Base-by-base conservation (phyloP, 2,329 filamentous ascomycete genomes). In the Emydomyces testavorans region DNA sequence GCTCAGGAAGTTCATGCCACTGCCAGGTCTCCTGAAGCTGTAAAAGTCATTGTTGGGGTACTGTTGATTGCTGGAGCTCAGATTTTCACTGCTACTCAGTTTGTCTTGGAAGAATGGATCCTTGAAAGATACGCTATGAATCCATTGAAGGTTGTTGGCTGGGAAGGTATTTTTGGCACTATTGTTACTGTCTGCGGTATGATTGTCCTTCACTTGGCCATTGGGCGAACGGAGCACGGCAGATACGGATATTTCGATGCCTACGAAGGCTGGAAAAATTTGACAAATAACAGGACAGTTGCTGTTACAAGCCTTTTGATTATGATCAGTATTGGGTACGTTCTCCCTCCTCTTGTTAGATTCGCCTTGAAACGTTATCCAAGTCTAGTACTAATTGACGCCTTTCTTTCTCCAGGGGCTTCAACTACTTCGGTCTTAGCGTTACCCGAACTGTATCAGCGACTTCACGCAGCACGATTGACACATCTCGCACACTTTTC, bases 371-470 rank as follows among this genome's bases (percentile, higher is more conserved):
- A 16, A 46, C 13, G n/a, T 31, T 21, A 4, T n/a, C 6, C 4
- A 26, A 23, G 23, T 23, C 39, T 26, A 13, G 32, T 21, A n/a
- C 32, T 40, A 41, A 41, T 43, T 23, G 39, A 29, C 15, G 23
- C 23, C 15, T 32, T 38, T 4, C 15, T 45, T 36, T 47, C 56
- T 59, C 50, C 53, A 93, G 87, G 54, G 89, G 90, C 46, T 98
- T 96, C 77, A 98, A 98, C 70, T 98, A 94, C 73, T 98, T 98
- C 66, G 92, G 92, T 6, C 77, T 98, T 7, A 92, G 85, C 0
- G 90, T 98, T 6, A 98, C 92, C 0, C 80, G 86, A 51, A 81
- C 70, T 53, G 87, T 98, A 56, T 93, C 85, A 53, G 92, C 92
- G 8, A 98, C 92, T 0, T 87, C 90, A 1, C 80, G 92, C 52